Conservation (phyloP, 2,329 filamentous ascomycete genomes). For the Diaporthe destruens region DNA sequence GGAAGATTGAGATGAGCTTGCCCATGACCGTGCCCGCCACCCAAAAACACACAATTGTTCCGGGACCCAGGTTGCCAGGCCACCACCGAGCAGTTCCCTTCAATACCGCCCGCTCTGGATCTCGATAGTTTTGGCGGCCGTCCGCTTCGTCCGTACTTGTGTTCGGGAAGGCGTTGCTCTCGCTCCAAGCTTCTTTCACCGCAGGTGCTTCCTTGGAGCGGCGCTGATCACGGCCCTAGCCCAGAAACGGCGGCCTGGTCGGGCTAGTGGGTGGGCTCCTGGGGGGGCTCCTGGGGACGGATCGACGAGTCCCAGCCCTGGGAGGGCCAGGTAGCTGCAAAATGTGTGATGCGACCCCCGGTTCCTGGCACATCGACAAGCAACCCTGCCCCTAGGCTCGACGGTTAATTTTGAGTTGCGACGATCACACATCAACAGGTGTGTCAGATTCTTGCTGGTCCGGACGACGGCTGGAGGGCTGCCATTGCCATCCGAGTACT, state of each 20-base stretch:
- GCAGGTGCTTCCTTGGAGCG: conserved; percentile 31
- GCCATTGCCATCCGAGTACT: neutral
- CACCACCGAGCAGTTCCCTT: neutral
- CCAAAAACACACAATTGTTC: conserved; percentile 16
- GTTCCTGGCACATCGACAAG: conserved; percentile 37
- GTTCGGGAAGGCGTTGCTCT: conserved; percentile 20
- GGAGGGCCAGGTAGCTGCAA: conserved; percentile 27
- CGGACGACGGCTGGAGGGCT: conserved; percentile 30
- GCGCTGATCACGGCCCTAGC: conserved; percentile 18
- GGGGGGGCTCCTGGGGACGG: conserved; percentile 27
- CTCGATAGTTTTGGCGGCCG: neutral
- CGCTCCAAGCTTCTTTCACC: conserved; percentile 29
- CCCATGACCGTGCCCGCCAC: conserved; percentile 13
- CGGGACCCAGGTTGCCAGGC: conserved; percentile 9
- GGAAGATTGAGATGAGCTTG: conserved; percentile 17
- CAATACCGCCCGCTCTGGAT: neutral
- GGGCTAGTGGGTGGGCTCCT: conserved; percentile 20
- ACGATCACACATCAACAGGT: conserved; percentile 36
- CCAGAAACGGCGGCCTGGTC: conserved; percentile 18
- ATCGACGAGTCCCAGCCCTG: conserved; percentile 32
- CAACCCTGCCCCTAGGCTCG: conserved; percentile 38
- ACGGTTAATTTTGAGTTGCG: conserved; percentile 38
- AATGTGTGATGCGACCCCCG: conserved; percentile 35
- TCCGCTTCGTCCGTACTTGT: conserved; percentile 15
- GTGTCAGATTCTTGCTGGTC: conserved; percentile 35